Evolutionary conservation across 805 yeast species (phyloP).

Genomic region (Kuraishia piskuri): DNA sequence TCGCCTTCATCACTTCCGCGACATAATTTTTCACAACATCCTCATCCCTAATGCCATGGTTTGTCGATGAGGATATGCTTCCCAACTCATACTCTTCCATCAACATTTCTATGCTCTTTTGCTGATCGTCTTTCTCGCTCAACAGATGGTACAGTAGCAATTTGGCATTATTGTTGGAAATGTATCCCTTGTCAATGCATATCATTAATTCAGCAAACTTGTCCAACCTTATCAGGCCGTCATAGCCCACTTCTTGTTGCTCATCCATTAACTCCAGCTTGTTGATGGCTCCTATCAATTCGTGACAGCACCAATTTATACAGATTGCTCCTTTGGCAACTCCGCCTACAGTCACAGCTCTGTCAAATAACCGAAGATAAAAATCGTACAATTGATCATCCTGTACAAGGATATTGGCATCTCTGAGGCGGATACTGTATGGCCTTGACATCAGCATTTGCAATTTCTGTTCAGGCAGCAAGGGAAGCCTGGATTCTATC

Average conservation of each 20-base stretch:
- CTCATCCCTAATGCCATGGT: constrained; percentile 24
- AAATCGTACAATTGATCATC: constrained; percentile 40
- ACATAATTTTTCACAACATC: constrained; percentile 19
- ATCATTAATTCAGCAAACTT: constrained; percentile 47
- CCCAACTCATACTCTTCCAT: constrained; percentile 47
- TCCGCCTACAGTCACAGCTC: constrained; percentile 14
- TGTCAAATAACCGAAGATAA: constrained; percentile 35
- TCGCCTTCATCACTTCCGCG: constrained; percentile 25
- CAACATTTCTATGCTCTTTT: constrained; percentile 26
- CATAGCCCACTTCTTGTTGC: constrained; percentile 23
- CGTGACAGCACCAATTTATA: constrained; percentile 79
- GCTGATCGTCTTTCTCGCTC: constrained; percentile 32
- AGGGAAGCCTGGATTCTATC: constrained; percentile 33
- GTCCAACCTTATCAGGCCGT: not conserved
- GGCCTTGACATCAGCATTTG: constrained; percentile 35
- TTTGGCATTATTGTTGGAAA: constrained; percentile 67
- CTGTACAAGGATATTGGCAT: constrained; percentile 62
- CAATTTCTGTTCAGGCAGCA: constrained; percentile 53
- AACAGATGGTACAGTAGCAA: constrained; percentile 55
- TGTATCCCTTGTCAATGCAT: constrained; percentile 32
- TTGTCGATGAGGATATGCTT: constrained; percentile 16
- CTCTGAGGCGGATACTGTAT: constrained; percentile 54
- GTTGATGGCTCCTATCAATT: constrained; percentile 60
- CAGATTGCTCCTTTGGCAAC: constrained; percentile 30
- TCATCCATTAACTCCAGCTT: constrained; percentile 30